Base-by-base conservation (phyloP, 441 rosid genomes). In the Populus hybrid region DNA sequence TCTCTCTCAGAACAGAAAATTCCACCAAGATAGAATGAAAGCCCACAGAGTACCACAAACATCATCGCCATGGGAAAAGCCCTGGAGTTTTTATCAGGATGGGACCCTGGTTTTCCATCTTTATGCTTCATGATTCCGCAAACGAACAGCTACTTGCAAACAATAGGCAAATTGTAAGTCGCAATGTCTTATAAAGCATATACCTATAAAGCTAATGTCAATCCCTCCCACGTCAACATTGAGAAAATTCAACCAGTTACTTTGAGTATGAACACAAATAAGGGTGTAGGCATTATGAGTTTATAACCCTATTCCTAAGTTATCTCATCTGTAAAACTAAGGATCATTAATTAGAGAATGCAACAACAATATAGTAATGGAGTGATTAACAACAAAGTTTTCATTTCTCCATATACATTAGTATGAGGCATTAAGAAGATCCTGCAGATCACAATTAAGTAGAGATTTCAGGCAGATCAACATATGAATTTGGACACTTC, bases 21-120 rank as follows among this genome's bases (percentile, higher is more conserved):
- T 61, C 97, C 98, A 69, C 99, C 99, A 28, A 94, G 90, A 73
- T 95, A 95, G 82, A 91, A 95, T 1, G 99, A 95, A 73, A 91
- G 75, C 8, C 97, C 97, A 69, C 95, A 95, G n/a, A 93, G 86
- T 23, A 87, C 66, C 70, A 87, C 72, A 28, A 92, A 76, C 73
- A 90, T 20, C 23, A 91, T 32, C 7, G 92, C 79, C 85, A 87
- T 72, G 77, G 97, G 86, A 50, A 91, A 79, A 72, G 82, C 65
- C 89, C 78, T 85, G 53, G 88, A 79, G 24, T 83, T 88, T 80
- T 77, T 91, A 70, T 92, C 94, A 65, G 80, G 86, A 30, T 76
- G 88, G 75, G 77, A 77, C 63, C 77, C 82, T 21, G 83, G 89
- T 78, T 94, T 95, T 74, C 85, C 98, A 81, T 94, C 99, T 81